phyloP scores from a whole-genome alignment of 345 rosid genomes.

The Punica granatum region DNA sequence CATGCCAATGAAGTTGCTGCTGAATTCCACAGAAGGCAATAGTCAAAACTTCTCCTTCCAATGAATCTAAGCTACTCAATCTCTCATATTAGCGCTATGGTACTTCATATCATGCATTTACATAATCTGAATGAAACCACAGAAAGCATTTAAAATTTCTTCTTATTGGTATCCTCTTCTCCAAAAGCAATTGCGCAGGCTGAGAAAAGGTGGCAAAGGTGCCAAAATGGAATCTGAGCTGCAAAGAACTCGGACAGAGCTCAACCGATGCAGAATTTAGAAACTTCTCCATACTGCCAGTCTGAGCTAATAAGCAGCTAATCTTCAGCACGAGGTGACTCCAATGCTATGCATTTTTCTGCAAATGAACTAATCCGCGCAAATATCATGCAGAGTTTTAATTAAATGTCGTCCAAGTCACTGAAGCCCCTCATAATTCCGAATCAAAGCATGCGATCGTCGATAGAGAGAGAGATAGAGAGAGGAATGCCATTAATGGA shows the following conservation, averaged over 20 bases:
- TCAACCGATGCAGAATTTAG: too few relatives aligned
- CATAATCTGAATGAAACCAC: background rate
- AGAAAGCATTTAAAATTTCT: background rate
- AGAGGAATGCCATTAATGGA: background rate
- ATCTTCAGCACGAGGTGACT: too few relatives aligned
- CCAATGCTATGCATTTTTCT: too few relatives aligned
- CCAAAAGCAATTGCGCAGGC: background rate
- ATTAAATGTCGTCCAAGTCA: background rate
- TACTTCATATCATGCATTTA: background rate
- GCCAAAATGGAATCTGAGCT: too few relatives aligned
- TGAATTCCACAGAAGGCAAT: background rate
- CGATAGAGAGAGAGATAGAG: background rate
- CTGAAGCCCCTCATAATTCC: background rate
- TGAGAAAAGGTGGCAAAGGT: background rate
- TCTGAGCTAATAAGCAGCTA: too few relatives aligned
- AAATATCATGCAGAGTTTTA: background rate
- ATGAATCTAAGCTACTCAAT: background rate
- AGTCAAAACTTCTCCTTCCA: too few relatives aligned
- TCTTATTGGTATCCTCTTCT: background rate
- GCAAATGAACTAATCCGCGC: background rate
- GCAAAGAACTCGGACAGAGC: too few relatives aligned
- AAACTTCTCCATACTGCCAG: too few relatives aligned
- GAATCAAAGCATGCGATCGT: background rate
- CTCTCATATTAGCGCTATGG: background rate
- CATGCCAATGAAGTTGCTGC: too few relatives aligned